Evolutionary conservation across 306 rosid genomes (phyloP), one percentile per base, ranked within the genome.

Genomic region (Gastrolobium villosum): DNA sequence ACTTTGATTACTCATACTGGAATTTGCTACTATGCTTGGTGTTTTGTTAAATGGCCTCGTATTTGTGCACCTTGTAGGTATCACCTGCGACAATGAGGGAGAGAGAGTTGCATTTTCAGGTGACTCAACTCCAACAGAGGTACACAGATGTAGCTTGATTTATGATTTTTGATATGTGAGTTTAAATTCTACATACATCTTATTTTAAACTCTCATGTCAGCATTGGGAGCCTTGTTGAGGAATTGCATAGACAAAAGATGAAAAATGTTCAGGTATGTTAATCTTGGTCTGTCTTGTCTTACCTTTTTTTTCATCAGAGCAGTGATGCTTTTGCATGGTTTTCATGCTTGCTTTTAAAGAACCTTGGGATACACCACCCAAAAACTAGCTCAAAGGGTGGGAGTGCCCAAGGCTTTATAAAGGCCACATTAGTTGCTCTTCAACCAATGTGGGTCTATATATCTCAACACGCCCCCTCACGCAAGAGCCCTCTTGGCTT

Each of bases 61-160:
- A 81, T 77, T 73, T 74, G 72, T 70, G 66, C 79, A 36, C 72
- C 52, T 81, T 76, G 74, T 89, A 94, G 99, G 81, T 64, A 14
- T 78, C 88, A 65, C 86, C 89, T 9, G 53, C 82, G 70, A 83
- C 94, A 11, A 50, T 45, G 15, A 89, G 89, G 74, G 99, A 95
- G 85, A 85, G 85, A 78, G 97, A 92, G 53, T 78, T 95, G 84
- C 87, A 84, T 52, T 78, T 83, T 77, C 87, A 85, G 84, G 87
- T 89, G 81, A 69, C 80, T 76, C 89, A 89, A 82, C 84, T 93
- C 81, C 96, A 91, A 65, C 94, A 91, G 82, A 89, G 96, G 99
- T 95, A 89, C 46, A 67, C 66, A 31, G 66, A 75, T 83, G 53
- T 63, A 50, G 79, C 74, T 50, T 32, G 60, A 39, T 66, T 83